phyloP scores from a whole-genome alignment of 2,329 filamentous ascomycete species.

The Penicillium psychrosexuale region DNA sequence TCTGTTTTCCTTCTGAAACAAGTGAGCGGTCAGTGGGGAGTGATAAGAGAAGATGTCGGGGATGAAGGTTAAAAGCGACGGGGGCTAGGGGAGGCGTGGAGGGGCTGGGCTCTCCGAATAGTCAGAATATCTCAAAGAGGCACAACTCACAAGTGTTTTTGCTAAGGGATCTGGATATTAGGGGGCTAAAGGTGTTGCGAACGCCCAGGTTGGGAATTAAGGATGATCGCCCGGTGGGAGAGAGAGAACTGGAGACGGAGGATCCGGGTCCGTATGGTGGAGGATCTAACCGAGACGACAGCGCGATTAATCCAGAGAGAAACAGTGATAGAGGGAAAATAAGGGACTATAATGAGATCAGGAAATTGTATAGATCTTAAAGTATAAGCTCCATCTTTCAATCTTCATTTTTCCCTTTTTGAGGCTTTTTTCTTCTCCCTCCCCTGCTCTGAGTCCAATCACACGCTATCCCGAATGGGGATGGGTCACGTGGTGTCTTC shows the following conservation, averaged over 20 bases:
- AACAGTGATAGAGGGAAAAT: neutral
- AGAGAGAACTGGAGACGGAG: slow-evolving; percentile 27
- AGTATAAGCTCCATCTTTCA: slow-evolving; percentile 3
- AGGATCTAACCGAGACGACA: slow-evolving; percentile 24
- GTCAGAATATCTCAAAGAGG: neutral
- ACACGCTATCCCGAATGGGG: slow-evolving; percentile 18
- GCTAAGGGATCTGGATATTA: neutral
- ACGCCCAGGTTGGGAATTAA: slow-evolving; percentile 22
- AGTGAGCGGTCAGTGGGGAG: slow-evolving; percentile 12
- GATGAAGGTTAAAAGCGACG: slow-evolving; percentile 11
- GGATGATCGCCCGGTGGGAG: slow-evolving; percentile 24
- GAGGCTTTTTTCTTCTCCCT: slow-evolving; percentile 2
- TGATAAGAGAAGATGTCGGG: slow-evolving; percentile 16
- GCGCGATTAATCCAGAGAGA: slow-evolving; percentile 4
- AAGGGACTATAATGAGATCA: neutral
- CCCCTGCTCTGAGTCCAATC: slow-evolving; percentile 7
- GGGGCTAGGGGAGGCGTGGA: slow-evolving; percentile 28
- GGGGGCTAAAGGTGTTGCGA: slow-evolving; percentile 15
- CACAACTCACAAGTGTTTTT: slow-evolving; percentile 1
- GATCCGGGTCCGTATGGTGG: slow-evolving; percentile 26
- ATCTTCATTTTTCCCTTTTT: neutral
- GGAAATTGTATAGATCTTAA: slow-evolving; percentile 3
- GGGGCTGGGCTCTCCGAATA: slow-evolving; percentile 29
- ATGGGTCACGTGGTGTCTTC: slow-evolving; percentile 15
- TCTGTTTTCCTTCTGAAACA: slow-evolving; percentile 11